Conservation (phyloP, 228 moss, liverwort and hornwort species). For the Sphagnum magellanicum region DNA sequence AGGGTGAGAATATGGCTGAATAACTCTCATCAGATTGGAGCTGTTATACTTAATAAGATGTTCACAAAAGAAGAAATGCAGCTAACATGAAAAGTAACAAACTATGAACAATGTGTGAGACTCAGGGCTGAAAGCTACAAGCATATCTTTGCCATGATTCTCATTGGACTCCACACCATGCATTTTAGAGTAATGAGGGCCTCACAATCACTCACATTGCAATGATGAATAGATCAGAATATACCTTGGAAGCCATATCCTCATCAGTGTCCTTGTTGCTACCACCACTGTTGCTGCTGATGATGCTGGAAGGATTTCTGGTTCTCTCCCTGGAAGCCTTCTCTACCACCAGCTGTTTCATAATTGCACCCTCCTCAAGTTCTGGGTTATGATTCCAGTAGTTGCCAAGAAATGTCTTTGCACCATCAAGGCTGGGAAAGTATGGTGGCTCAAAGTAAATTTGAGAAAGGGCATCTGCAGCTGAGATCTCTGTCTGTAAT, state of each 20-base stretch:
- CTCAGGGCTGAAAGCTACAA: not conserved
- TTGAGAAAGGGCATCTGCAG: slow-evolving; percentile 54
- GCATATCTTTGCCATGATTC: not conserved
- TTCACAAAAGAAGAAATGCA: too few relatives aligned
- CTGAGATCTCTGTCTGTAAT: slow-evolving; percentile 41
- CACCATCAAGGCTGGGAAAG: slow-evolving; percentile 79
- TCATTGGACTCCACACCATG: not conserved
- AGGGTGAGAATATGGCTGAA: not conserved
- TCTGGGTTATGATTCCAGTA: slow-evolving; percentile 48
- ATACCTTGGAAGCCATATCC: slow-evolving; percentile 4
- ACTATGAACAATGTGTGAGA: not conserved
- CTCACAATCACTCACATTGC: not conserved
- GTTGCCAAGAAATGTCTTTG: slow-evolving; percentile 69
- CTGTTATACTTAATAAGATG: not conserved
- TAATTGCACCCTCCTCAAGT: slow-evolving; percentile 37
- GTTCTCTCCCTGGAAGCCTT: slow-evolving; percentile 5
- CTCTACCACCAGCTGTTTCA: slow-evolving; percentile 33
- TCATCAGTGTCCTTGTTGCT: slow-evolving; percentile 8
- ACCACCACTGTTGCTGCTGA: slow-evolving; percentile 15
- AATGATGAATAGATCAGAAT: not conserved
- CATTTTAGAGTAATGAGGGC: not conserved
- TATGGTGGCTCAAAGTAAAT: slow-evolving; percentile 88
- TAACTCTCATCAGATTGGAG: not conserved
- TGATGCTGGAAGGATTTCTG: slow-evolving; percentile 25
- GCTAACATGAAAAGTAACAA: not conserved